Evolutionary conservation across 78 protist genomes (phyloP).

Genomic region (Bigelowiella natans): DNA sequence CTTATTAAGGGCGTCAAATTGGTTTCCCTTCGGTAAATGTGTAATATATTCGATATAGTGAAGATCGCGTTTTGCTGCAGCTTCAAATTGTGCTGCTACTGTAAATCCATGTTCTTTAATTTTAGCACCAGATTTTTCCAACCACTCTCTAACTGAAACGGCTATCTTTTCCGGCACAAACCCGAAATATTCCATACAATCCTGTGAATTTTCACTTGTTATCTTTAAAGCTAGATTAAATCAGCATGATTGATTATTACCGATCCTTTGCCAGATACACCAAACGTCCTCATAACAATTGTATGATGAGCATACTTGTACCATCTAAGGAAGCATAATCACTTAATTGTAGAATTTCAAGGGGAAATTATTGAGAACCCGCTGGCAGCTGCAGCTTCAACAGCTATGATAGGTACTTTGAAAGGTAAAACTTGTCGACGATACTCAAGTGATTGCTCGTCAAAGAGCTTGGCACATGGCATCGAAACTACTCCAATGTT

Average conservation of each 20-base stretch:
- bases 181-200: background rate
- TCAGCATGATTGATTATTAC: too few species aligned
- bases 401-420: background rate
- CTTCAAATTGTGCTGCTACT: background rate
- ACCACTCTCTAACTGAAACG: background rate
- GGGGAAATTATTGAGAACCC: background rate
- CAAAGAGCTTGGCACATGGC: too few species aligned
- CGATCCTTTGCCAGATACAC: background rate
- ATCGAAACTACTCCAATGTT: too few species aligned
- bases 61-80: background rate
- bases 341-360: background rate
- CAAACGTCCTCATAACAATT: background rate
- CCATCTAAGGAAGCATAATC: background rate
- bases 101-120: background rate
- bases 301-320: background rate
- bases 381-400: background rate
- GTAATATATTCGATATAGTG: background rate
- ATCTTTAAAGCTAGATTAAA: background rate
- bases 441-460: too few species aligned
- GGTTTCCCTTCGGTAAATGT: too few species aligned
- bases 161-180: background rate
- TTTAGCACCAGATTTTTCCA: background rate
- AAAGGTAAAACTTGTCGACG: too few species aligned
- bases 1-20: too few species aligned
- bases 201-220: background rate